Base-by-base conservation (phyloP, 768 basidiomycete species). In the Mycena haematopus region DNA sequence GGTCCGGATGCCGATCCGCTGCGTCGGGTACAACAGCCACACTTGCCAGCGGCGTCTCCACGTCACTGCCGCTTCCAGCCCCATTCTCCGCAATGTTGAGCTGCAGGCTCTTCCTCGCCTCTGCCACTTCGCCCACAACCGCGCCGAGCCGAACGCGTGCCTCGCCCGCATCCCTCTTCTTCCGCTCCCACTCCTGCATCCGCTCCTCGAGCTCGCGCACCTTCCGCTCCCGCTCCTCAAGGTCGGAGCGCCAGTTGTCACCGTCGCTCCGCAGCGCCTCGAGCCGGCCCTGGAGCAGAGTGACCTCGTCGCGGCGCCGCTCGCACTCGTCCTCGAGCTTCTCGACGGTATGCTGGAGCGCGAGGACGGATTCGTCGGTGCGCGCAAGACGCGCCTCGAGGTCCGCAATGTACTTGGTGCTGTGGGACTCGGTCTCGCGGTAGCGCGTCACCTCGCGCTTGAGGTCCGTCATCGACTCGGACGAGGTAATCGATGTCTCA, bases 381-480 rank as follows among this genome's bases (percentile, higher is more conserved):
- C 86, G 88, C 27, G 86, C 79, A 8, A 97, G 81, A 25, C 94
- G 90, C 47, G 82, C 80, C 75, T 99, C 96, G 29, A 99, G 83
- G 52, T 96, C 95, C 11, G 85, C 79, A 61, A 97, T 93, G 75
- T 98, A 96, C 66, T 88, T 84, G 25, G 83, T 71, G 5, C 92
- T 89, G 55, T 88, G 84, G 2, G 79, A 77, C 69, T 97, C 94
- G 1, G 82, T 73, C 45, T 96, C 94, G 70, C 86, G 92, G 75
- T 87, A 89, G 49, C 86, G 85, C 49, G 83, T 68, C 27, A 99
- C 82, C 77, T 98, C 95, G 62, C 91, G 89, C 72, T 87, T 88
- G 55, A 99, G 83, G 63, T 96, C 94, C 25, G 82, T 82, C 72
- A 97, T 81, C 4, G 91, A 91, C 73, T 91, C 90, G 66, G 84